phyloP scores from a whole-genome alignment of 768 basidiomycete genomes.

The Hygrocybe punicea region DNA sequence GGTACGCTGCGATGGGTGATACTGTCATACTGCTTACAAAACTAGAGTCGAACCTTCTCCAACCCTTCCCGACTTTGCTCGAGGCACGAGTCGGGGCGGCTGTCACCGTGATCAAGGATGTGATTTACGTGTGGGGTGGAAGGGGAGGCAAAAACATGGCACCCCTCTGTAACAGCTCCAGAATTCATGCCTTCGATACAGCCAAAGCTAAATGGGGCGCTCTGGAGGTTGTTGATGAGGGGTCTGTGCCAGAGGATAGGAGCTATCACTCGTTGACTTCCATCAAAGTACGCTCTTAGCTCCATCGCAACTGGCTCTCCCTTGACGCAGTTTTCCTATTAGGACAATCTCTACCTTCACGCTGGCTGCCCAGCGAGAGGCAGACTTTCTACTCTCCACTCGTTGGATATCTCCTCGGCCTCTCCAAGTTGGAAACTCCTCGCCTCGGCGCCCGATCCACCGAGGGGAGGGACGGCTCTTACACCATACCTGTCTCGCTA shows the following conservation, averaged over 20 bases:
- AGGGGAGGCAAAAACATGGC: conserved; percentile 3
- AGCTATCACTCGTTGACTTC: background rate
- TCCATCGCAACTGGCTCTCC: background rate
- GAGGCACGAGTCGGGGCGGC: background rate
- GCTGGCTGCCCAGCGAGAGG: conserved; percentile 3
- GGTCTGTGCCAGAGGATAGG: background rate
- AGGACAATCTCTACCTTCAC: conserved; percentile 4
- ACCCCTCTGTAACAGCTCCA: background rate
- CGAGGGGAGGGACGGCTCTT: background rate
- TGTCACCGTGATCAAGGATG: background rate
- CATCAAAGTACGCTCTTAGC: background rate
- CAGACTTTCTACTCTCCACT: background rate
- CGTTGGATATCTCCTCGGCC: background rate
- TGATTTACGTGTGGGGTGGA: conserved; percentile 1
- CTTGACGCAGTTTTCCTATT: background rate
- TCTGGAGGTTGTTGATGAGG: background rate
- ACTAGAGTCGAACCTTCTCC: background rate
- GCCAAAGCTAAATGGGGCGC: background rate
- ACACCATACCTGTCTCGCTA: background rate
- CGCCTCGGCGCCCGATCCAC: conserved; percentile 1
- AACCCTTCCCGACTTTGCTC: background rate
- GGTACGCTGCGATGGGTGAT: background rate
- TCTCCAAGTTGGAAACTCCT: background rate
- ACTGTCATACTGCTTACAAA: background rate
- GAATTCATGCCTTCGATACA: background rate